These are phyloP conservation scores for Triticum monococcum DNA, from an alignment of 176 grass and related monocot species.

Conservation along the genomic window DNA sequence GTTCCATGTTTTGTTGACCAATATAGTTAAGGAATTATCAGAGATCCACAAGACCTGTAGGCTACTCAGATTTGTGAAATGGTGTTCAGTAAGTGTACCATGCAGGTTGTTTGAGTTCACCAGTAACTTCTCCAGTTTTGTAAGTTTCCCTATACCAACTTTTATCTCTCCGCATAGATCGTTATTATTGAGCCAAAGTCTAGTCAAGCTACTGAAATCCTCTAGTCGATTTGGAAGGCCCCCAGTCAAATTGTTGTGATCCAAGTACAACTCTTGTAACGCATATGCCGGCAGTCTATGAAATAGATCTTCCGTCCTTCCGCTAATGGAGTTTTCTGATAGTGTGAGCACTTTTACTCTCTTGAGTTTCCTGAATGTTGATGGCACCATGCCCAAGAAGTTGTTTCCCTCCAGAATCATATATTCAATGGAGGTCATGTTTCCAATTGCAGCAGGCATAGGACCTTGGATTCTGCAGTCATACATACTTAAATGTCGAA, in stretches of 20 bases:
- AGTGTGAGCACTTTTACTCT: background rate
- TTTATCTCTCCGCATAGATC: conserved; percentile 24
- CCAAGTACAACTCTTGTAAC: background rate
- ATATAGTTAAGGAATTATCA: background rate
- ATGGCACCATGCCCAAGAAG: background rate
- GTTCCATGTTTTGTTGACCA: background rate
- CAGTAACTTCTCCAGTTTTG: background rate
- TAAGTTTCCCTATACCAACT: background rate
- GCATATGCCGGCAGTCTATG: background rate
- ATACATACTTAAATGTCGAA: background rate
- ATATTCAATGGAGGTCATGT: background rate
- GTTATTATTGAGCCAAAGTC: background rate
- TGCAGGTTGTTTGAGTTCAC: conserved; percentile 26
- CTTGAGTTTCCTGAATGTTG: conserved; percentile 15
- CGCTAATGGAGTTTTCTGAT: background rate
- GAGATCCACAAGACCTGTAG: background rate
- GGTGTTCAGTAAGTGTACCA: conserved; percentile 21
- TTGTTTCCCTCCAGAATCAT: background rate
- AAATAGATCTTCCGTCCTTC: background rate
- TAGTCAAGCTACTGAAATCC: background rate
- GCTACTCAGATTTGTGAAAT: conserved; percentile 13
- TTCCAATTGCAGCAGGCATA: conserved; percentile 5
- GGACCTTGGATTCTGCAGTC: background rate
- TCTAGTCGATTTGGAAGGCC: background rate
- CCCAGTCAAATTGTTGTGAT: background rate